These are phyloP conservation scores for Mallotus japonicus DNA, from an alignment of 441 rosid species.

Conservation along the genomic window DNA sequence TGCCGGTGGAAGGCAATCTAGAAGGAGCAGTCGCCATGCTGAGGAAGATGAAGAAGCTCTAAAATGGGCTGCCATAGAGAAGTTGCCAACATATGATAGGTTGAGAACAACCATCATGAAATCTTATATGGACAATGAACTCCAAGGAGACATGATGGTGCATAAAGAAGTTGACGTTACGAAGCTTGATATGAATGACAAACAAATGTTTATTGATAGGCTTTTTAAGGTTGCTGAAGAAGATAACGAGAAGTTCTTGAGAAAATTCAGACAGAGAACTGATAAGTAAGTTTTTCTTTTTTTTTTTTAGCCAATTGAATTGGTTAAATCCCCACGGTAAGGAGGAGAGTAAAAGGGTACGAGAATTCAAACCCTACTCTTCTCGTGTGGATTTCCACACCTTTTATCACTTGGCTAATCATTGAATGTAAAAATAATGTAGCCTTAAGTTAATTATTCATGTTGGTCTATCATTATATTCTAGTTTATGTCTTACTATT, in stretches of 20 bases:
- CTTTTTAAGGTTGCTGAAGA: conserved; percentile 66
- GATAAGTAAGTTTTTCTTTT: conserved; percentile 41
- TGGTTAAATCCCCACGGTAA: no score
- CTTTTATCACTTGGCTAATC: no score
- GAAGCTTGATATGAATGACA: conserved; percentile 47
- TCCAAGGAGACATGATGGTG: conserved; percentile 31
- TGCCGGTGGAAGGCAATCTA: conserved; percentile 38
- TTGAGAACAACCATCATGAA: conserved; percentile 63
- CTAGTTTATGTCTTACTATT: no score
- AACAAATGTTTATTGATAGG: conserved; percentile 22
- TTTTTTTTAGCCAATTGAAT: no score
- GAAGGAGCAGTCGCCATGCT: conserved; percentile 34
- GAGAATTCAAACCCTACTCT: no score
- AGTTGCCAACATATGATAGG: conserved; percentile 69
- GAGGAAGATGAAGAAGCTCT: conserved; percentile 88
- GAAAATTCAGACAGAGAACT: conserved; percentile 57
- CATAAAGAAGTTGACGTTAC: conserved; percentile 60
- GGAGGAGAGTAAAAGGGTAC: no score
- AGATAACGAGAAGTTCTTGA: conserved; percentile 66
- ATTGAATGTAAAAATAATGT: no score
- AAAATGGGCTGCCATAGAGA: conserved; percentile 92
- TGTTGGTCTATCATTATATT: no score
- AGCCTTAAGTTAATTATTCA: no score
- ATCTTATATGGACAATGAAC: conserved; percentile 31
- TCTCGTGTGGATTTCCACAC: no score